These are phyloP conservation scores for Xylaria sp. DNA, from an alignment of 2,329 filamentous ascomycete species.

Conservation along the genomic window DNA sequence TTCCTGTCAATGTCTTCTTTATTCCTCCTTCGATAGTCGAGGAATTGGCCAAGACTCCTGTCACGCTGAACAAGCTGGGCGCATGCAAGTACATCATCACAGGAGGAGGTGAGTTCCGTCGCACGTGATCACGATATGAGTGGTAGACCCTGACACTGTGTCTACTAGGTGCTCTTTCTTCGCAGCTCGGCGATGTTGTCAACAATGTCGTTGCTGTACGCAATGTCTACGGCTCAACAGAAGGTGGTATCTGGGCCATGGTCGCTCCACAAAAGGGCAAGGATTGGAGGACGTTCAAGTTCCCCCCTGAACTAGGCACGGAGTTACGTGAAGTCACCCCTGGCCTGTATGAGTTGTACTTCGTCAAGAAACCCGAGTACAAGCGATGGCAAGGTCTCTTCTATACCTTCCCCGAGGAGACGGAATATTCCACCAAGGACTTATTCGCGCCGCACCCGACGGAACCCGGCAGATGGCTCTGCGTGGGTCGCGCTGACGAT, in stretches of 20 bases:
- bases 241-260: slow-evolving; percentile 26
- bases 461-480: slow-evolving; percentile 22
- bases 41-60: slow-evolving; percentile 22
- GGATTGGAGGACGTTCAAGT: slow-evolving; percentile 25
- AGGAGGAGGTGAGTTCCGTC: slow-evolving; percentile 17
- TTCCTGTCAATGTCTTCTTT: slow-evolving; percentile 23
- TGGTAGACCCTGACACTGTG: neutral
- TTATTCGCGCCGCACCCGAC: slow-evolving; percentile 22
- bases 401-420: slow-evolving; percentile 24
- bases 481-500: slow-evolving; percentile 24
- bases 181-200: slow-evolving; percentile 21
- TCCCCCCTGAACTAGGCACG: slow-evolving; percentile 21
- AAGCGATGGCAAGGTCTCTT: slow-evolving; percentile 24
- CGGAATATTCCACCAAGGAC: slow-evolving; percentile 24
- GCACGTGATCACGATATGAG: neutral
- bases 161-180: slow-evolving; percentile 19
- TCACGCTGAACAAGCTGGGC: slow-evolving; percentile 18
- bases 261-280: slow-evolving; percentile 21
- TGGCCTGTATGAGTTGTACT: slow-evolving; percentile 23
- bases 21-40: slow-evolving; percentile 25
- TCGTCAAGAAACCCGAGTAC: slow-evolving; percentile 22
- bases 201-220: slow-evolving; percentile 22
- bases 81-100: slow-evolving; percentile 25
- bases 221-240: slow-evolving; percentile 24
- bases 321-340: slow-evolving; percentile 22